These are phyloP conservation scores for Pythium aphanidermatum DNA, from an alignment of 352 stramenopile species.

Conservation along the genomic window DNA sequence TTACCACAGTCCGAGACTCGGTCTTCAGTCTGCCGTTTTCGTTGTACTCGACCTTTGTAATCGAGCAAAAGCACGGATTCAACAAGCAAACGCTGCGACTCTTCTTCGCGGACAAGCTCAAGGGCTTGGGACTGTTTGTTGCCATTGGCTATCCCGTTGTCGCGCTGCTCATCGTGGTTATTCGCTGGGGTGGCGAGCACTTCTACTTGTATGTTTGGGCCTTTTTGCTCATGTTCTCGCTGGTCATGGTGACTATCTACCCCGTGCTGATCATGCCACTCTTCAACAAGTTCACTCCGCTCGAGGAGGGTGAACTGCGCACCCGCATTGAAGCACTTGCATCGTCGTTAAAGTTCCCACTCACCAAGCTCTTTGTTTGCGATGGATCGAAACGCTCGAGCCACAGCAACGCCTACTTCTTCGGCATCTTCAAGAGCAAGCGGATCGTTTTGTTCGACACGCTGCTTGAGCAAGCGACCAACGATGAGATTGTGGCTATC, in stretches of 20 bases:
- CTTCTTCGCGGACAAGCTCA: constrained; percentile 96
- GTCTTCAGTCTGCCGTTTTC: constrained; percentile 58
- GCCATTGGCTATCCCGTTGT: constrained; percentile 69
- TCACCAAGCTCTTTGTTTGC: constrained; percentile 97
- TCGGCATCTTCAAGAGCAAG: constrained; percentile 96
- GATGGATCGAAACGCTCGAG: constrained; percentile 95
- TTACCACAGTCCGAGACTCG: constrained; percentile 60
- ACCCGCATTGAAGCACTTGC: constrained; percentile 91
- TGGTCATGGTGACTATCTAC: constrained; percentile 96
- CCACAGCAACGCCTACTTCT: constrained; percentile 90
- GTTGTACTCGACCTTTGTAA: constrained; percentile 94
- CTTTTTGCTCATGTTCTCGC: constrained; percentile 91
- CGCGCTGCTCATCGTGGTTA: constrained; percentile 58
- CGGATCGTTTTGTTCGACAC: constrained; percentile 97
- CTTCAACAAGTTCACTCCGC: constrained; percentile 95
- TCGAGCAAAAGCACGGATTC: constrained; percentile 96
- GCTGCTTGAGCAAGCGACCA: constrained; percentile 89
- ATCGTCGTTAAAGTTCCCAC: constrained; percentile 87
- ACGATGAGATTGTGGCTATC: constrained; percentile 95
- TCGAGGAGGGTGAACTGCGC: constrained; percentile 88
- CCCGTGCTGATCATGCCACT: constrained; percentile 96
- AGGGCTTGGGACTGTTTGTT: constrained; percentile 85
- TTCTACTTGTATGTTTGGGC: constrained; percentile 94
- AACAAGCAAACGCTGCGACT: constrained; percentile 95
- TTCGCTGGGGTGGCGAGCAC: constrained; percentile 60